Evolutionary conservation across 345 rosid genomes (phyloP), one percentile per base, ranked within the genome.

Genomic region (Physaria fendleri): DNA sequence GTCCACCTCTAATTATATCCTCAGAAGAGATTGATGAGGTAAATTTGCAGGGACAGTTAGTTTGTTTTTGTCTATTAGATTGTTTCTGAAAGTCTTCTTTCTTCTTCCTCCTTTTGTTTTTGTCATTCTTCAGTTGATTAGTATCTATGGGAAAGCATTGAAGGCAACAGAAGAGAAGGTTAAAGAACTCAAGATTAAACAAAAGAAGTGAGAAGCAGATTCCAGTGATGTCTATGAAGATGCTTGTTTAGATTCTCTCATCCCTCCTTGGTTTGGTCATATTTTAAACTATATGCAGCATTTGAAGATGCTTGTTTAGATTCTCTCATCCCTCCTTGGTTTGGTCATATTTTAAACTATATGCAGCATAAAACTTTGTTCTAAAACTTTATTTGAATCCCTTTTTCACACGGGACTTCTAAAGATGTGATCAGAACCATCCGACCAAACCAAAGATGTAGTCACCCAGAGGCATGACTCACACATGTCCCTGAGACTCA

Each of bases 141-240:
- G 55, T 71, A 85, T 37, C 32, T 85, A 86, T 3, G 95, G 88
- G 66, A 76, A 78, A 42, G 97, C 97, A 13, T 78, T 86, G 62
- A 85, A 74, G 64, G 94, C 73, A 0, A 93, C 99, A 0, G 94
- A 93, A 63, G 84, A 89, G 80, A 79, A 82, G 77, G 85, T 93
- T 32, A 69, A 83, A 71, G 94, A 93, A 53, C 89, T 93, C 65
- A 87, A 93, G 62, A 60, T 87, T 52, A 79, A 81, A 67, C 78
- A 74, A 29, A 76, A 81, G 63, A 63, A 79, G 58, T 33, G 33
- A 56, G 41, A 23, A 33, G 56, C 51, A 14, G 45, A 27, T 37
- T 58, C 37, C 10, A 73, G 69, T 59, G 45, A 78, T 75, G 77
- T 29, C 32, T 76, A 76, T 77, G 66, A 50, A 30, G 30, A 42